Evolutionary conservation across 768 basidiomycete species (phyloP).

Genomic region (Lactifluus piperatus): DNA sequence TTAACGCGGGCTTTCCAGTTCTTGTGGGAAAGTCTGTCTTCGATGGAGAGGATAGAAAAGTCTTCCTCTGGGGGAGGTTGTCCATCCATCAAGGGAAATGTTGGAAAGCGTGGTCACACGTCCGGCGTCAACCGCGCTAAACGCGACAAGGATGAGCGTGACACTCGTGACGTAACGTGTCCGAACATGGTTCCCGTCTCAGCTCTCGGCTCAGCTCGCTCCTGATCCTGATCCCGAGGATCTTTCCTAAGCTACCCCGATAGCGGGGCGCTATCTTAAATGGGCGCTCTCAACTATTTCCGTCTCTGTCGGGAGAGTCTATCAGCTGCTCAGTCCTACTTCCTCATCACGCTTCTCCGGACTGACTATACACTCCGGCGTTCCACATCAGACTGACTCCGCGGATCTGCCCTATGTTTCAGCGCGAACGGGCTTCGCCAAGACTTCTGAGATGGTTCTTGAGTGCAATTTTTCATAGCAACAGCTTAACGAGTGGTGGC

Average conservation of each 20-base stretch:
- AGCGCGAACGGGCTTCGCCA: too few species aligned
- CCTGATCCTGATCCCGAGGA: neutral
- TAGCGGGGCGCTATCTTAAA: too few species aligned
- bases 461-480: too few species aligned
- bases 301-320: neutral
- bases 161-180: conserved; percentile 16
- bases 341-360: too few species aligned
- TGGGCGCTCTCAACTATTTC: neutral
- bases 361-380: too few species aligned
- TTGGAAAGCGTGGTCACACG: conserved; percentile 18
- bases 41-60: conserved; percentile 68
- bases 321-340: too few species aligned
- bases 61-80: conserved; percentile 91
- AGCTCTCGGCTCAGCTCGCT: neutral
- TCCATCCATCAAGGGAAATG: conserved; percentile 79
- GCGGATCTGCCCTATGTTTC: too few species aligned
- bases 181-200: too few species aligned
- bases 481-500: too few species aligned
- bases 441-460: too few species aligned
- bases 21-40: conserved; percentile 84
- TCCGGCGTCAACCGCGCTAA: conserved; percentile 4
- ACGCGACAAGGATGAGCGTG: conserved; percentile 8
- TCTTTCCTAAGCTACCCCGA: too few species aligned
- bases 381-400: too few species aligned
- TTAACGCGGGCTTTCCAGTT: conserved; percentile 98